Percentiles rank a stretch among this genome's conserved stretches.
Evolutionary conservation across 176 grass and related monocot species (phyloP).

Genomic region (Pharus latifolius): DNA sequence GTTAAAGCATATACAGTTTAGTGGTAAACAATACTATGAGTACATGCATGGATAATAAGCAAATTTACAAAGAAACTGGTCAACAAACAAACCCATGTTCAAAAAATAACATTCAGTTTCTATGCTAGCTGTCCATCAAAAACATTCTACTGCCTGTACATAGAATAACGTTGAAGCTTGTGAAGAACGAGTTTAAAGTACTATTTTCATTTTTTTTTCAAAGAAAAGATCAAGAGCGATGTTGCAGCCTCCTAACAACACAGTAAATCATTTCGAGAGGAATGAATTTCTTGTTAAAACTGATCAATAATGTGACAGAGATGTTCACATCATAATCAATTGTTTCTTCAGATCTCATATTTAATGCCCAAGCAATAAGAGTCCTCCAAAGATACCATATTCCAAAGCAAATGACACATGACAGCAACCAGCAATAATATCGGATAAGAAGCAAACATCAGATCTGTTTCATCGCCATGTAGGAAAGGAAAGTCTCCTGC

Average conservation of each 20-base stretch:
- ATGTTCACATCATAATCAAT: not conserved
- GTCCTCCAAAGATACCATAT: not conserved
- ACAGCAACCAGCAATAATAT: not conserved
- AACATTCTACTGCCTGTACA: not conserved
- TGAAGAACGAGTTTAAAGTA: not conserved
- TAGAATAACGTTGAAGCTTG: not conserved
- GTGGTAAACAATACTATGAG: not conserved
- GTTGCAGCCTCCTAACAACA: not conserved
- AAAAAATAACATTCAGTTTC: not conserved
- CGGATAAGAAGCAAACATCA: not conserved
- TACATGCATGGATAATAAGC: not conserved
- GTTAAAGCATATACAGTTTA: not conserved
- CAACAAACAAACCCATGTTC: not conserved
- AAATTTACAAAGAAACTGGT: not conserved
- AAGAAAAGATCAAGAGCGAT: not conserved
- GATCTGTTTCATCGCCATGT: not conserved
- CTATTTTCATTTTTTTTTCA: not conserved
- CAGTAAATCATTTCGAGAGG: not conserved
- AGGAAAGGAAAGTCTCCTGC: no score
- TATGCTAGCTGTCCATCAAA: not conserved
- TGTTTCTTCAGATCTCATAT: not conserved
- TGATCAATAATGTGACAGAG: not conserved
- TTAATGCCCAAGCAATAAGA: not conserved
- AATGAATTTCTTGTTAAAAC: not conserved
- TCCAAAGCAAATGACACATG: not conserved